phyloP scores from a whole-genome alignment of 108 stramenopile genomes.

The Conticribra weissflogii region DNA sequence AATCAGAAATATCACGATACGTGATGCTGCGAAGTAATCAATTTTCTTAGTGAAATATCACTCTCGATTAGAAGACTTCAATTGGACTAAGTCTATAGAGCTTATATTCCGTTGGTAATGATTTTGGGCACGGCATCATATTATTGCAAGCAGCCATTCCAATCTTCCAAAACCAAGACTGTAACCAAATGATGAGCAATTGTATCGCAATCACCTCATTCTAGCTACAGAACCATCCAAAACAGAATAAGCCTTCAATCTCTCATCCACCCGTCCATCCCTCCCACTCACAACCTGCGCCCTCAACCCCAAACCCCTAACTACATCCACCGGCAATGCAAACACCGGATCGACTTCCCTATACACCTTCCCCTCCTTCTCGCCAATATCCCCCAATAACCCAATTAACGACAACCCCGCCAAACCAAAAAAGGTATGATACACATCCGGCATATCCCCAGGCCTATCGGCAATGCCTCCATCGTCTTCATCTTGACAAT shows the following conservation, averaged over 20 bases:
- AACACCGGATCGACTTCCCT: slow-evolving; percentile 87
- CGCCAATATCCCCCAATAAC: slow-evolving; percentile 57
- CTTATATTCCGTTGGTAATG: too few relatives aligned
- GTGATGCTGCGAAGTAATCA: too few relatives aligned
- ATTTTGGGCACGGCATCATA: too few relatives aligned
- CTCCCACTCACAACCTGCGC: slow-evolving; percentile 61
- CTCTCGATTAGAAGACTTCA: too few relatives aligned
- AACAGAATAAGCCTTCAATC: slow-evolving; percentile 36
- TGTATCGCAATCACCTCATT: not conserved
- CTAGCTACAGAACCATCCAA: not conserved
- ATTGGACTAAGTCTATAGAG: too few relatives aligned
- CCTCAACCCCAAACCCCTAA: slow-evolving; percentile 53
- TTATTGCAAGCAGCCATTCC: too few relatives aligned
- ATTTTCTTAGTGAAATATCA: too few relatives aligned
- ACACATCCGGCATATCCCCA: slow-evolving; percentile 94
- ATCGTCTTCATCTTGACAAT: slow-evolving; percentile 97
- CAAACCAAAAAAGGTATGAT: slow-evolving; percentile 99
- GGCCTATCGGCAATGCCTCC: slow-evolving; percentile 99
- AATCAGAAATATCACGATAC: too few relatives aligned
- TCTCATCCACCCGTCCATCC: slow-evolving; percentile 41
- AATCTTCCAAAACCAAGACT: too few relatives aligned
- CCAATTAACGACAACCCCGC: slow-evolving; percentile 90
- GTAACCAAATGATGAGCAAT: too few relatives aligned
- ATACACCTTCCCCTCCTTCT: slow-evolving; percentile 31
- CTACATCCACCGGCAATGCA: slow-evolving; percentile 85